A percentile compares a stretch with the other conserved stretches of the same genome.
Conservation (phyloP, 2,329 filamentous ascomycete genomes). For the Thermoascus crustaceus region DNA sequence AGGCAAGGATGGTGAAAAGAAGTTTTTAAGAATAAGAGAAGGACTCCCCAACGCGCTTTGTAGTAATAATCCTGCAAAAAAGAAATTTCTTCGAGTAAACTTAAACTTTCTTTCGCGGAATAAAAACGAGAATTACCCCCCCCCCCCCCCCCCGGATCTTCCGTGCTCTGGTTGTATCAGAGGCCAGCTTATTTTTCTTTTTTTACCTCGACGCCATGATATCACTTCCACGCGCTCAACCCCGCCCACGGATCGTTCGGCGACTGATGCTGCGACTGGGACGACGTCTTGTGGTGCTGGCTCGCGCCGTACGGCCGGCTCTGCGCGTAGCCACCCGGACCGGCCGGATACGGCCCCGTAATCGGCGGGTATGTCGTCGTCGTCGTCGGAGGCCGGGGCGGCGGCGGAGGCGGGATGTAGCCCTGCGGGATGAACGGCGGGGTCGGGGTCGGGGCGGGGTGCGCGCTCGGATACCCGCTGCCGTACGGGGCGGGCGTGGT, state of each 20-base stretch:
- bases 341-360: conserved; percentile 46
- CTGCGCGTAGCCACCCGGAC: conserved; percentile 50
- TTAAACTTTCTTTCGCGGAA: no score
- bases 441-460: conserved; percentile 22
- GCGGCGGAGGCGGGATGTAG: conserved; percentile 60
- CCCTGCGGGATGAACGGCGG: conserved; percentile 49
- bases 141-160: neutral
- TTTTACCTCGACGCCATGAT: neutral
- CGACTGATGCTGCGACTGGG: conserved; percentile 28
- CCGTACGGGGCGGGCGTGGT: conserved; percentile 26
- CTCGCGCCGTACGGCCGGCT: conserved; percentile 33
- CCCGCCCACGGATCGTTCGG: conserved; percentile 60
- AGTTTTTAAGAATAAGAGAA: no score
- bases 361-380: conserved; percentile 31
- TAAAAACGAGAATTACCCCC: no score
- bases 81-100: no score
- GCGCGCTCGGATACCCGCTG: conserved; percentile 27
- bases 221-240: conserved; percentile 59
- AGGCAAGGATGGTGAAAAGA: no score
- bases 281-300: conserved; percentile 30
- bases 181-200: neutral
- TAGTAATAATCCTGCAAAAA: no score
- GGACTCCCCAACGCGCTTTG: no score
- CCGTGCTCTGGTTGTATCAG: neutral
- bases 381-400: conserved; percentile 52